Conservation (phyloP, 2,329 filamentous ascomycete genomes). For the Neopestalotiopsis sp. region DNA sequence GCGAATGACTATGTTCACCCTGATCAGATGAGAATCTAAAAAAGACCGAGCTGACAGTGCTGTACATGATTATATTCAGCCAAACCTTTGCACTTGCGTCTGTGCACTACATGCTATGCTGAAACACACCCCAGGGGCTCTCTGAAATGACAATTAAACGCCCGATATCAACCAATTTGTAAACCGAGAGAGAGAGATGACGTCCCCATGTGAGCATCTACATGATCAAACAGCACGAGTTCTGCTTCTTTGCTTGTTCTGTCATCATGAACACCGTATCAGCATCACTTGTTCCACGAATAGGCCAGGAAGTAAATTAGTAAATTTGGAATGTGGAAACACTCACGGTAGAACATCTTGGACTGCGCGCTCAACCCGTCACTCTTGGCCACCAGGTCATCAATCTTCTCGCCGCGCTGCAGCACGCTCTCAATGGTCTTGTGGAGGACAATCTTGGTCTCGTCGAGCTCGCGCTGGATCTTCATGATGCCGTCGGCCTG, state of each 20-base stretch:
- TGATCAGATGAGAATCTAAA: neutral
- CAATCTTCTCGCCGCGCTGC: slow-evolving; percentile 95
- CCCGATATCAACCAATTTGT: slow-evolving; percentile 12
- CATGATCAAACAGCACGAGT: slow-evolving; percentile 77
- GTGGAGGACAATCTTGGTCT: slow-evolving; percentile 96
- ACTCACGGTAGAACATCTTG: slow-evolving; percentile 94
- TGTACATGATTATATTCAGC: slow-evolving; percentile 9
- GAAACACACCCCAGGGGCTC: slow-evolving; percentile 21
- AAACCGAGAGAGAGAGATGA: neutral
- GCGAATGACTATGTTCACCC: slow-evolving; percentile 26
- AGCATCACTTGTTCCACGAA: slow-evolving; percentile 17
- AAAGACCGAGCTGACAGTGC: neutral
- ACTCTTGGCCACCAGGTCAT: slow-evolving; percentile 91
- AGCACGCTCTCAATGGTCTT: slow-evolving; percentile 92
- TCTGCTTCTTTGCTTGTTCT: slow-evolving; percentile 79
- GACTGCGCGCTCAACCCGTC: slow-evolving; percentile 88
- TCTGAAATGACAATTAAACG: slow-evolving; percentile 11
- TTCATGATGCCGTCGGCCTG: slow-evolving; percentile 92
- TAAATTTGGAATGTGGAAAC: slow-evolving; percentile 21
- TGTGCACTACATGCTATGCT: slow-evolving; percentile 30
- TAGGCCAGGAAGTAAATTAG: neutral
- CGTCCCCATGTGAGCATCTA: slow-evolving; percentile 42
- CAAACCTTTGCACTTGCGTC: slow-evolving; percentile 6
- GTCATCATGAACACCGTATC: slow-evolving; percentile 19
- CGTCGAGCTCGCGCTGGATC: slow-evolving; percentile 95